Evolutionary conservation across 1,139 yeast species (phyloP).

Genomic region (Debaryomyces singareniensis): DNA sequence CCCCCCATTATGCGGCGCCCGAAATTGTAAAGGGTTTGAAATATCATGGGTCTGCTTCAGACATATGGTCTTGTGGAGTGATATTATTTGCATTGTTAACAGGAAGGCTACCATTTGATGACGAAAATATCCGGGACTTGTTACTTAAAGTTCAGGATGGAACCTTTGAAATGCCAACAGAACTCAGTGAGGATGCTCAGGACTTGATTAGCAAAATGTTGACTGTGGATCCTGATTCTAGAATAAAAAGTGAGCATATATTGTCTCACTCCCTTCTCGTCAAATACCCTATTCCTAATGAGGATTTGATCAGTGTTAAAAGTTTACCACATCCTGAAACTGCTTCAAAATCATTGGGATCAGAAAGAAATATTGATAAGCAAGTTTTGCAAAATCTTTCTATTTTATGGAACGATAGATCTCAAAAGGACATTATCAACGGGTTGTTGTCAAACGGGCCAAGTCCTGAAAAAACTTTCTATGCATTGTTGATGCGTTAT

Average conservation of each 20-base stretch:
- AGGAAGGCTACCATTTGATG: constrained; percentile 79
- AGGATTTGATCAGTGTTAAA: constrained; percentile 44
- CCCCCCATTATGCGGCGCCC: constrained; percentile 86
- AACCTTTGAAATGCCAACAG: constrained; percentile 64
- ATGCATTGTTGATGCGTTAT: constrained; percentile 56
- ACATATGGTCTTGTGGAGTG: constrained; percentile 85
- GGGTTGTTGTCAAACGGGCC: constrained; percentile 52
- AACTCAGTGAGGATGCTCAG: constrained; percentile 56
- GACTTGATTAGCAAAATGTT: constrained; percentile 70
- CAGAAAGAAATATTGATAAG: constrained; percentile 47
- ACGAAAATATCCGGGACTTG: constrained; percentile 66
- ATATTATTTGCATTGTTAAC: constrained; percentile 70
- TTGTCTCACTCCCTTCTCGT: constrained; percentile 67
- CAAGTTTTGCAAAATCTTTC: constrained; percentile 63
- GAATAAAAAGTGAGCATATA: constrained; percentile 74
- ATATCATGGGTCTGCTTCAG: constrained; percentile 79
- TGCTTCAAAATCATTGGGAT: constrained; percentile 43
- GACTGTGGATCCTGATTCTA: constrained; percentile 67
- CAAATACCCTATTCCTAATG: constrained; percentile 53
- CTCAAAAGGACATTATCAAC: constrained; percentile 47
- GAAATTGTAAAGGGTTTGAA: constrained; percentile 74
- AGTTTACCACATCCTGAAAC: constrained; percentile 62
- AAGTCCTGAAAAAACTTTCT: constrained; percentile 70
- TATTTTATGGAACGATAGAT: constrained; percentile 70
- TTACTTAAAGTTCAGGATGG: constrained; percentile 73